Conservation (phyloP, 2,329 filamentous ascomycete genomes). For the Tolypocladium inflatum region DNA sequence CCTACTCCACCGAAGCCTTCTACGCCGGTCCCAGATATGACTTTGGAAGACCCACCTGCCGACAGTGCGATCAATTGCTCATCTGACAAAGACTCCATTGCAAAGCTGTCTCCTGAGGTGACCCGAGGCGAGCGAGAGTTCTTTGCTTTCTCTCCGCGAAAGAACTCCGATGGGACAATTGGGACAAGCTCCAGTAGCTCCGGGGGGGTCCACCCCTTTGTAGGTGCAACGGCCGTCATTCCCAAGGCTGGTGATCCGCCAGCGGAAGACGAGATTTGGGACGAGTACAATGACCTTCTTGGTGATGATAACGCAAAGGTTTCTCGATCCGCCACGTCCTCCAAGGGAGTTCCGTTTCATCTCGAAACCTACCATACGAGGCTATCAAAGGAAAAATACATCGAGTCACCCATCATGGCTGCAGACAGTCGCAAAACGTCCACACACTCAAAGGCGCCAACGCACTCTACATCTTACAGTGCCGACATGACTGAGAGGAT, state of each 20-base stretch:
- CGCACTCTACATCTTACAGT: constrained; percentile 42
- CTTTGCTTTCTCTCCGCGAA: constrained; percentile 61
- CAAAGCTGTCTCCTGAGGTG: constrained; percentile 19
- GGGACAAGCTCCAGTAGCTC: constrained; percentile 55
- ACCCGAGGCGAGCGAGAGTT: constrained; percentile 48
- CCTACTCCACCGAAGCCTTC: constrained; percentile 32
- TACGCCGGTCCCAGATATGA: constrained; percentile 26
- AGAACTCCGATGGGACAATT: constrained; percentile 55
- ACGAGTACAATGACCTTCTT: constrained; percentile 85
- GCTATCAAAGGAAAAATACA: constrained; percentile 22
- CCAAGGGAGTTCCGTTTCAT: constrained; percentile 45
- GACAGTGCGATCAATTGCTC: constrained; percentile 20
- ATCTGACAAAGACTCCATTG: constrained; percentile 18
- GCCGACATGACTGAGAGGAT: constrained; percentile 45
- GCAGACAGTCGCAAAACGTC: constrained; percentile 20
- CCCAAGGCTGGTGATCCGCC: constrained; percentile 52
- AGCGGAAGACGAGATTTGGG: constrained; percentile 83
- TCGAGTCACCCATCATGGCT: constrained; percentile 40
- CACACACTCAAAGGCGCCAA: constrained; percentile 22
- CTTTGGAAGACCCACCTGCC: constrained; percentile 23
- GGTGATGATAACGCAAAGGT: constrained; percentile 46
- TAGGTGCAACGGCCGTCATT: constrained; percentile 56
- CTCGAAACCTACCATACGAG: constrained; percentile 38
- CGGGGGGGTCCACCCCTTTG: constrained; percentile 43
- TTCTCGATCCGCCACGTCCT: constrained; percentile 44